A percentile compares a stretch with the other conserved stretches of the same genome.
phyloP scores from a whole-genome alignment of 140 eudicot species.

The Bidens hawaiensis region DNA sequence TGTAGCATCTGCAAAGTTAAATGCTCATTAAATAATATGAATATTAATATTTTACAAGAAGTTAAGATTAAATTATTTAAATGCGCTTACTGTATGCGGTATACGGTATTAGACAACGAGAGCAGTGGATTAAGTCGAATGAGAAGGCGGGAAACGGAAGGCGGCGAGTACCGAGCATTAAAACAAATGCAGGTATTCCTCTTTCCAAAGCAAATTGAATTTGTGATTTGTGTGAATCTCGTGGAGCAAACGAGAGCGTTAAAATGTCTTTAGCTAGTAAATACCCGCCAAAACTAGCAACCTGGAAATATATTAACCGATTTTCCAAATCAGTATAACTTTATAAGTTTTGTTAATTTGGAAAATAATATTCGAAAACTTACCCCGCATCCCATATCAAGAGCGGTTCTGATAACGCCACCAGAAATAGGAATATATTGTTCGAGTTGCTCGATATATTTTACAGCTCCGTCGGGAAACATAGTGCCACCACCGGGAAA shows the following conservation, averaged over 20 bases:
- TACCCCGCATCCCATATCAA: constrained; percentile 99
- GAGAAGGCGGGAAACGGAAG: constrained; percentile 92
- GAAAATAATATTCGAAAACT: constrained; percentile 19
- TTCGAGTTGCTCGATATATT: constrained; percentile 89
- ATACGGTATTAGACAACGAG: constrained; percentile 90
- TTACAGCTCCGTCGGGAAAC: constrained; percentile 98
- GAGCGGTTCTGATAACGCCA: constrained; percentile 83
- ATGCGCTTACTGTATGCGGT: constrained; percentile 83
- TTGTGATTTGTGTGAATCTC: constrained; percentile 98
- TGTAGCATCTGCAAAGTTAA: constrained; percentile 70
- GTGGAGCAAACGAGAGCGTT: constrained; percentile 95
- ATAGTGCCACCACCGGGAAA: constrained; percentile 99
- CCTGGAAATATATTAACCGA: constrained; percentile 45
- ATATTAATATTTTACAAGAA: not conserved
- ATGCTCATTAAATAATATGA: not conserved
- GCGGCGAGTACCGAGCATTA: constrained; percentile 98
- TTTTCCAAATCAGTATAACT: not conserved
- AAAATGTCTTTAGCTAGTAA: constrained; percentile 73
- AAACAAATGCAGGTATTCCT: constrained; percentile 94
- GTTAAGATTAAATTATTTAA: not conserved
- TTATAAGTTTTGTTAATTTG: not conserved
- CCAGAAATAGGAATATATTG: constrained; percentile 97
- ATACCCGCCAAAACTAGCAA: constrained; percentile 98
- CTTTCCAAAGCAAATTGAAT: constrained; percentile 96
- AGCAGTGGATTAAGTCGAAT: constrained; percentile 92